Percentiles rank a stretch among this genome's conserved stretches.
phyloP scores from a whole-genome alignment of 1,139 yeast species.

The Hanseniaspora uvarum region DNA sequence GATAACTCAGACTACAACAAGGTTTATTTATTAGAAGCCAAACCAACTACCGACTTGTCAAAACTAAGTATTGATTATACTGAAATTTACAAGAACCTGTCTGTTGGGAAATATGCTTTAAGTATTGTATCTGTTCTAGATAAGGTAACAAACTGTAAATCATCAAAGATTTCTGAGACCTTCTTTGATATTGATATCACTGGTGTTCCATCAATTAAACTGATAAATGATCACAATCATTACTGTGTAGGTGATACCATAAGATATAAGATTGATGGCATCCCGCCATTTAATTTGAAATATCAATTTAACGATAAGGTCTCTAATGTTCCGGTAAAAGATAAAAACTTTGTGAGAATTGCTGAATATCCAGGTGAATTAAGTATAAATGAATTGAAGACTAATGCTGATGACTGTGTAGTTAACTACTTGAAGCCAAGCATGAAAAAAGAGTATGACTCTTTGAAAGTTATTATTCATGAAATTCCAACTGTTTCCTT shows the following conservation, averaged over 20 bases:
- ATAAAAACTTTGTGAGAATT: constrained; percentile 52
- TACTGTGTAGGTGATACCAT: constrained; percentile 92
- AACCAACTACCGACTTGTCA: constrained; percentile 19
- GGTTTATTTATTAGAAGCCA: constrained; percentile 31
- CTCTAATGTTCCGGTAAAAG: constrained; percentile 49
- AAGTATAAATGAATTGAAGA: constrained; percentile 58
- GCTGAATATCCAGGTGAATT: constrained; percentile 76
- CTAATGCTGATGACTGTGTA: constrained; percentile 65
- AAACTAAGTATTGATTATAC: constrained; percentile 30
- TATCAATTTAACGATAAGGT: constrained; percentile 60
- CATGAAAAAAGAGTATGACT: constrained; percentile 33
- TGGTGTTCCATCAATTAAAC: constrained; percentile 60
- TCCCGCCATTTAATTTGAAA: constrained; percentile 64
- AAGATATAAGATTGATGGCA: constrained; percentile 63
- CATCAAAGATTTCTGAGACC: constrained; percentile 28
- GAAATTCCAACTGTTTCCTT: constrained; percentile 88
- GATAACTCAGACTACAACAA: constrained; percentile 43
- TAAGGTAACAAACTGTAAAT: constrained; percentile 53
- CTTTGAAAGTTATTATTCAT: constrained; percentile 49
- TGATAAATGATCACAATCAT: constrained; percentile 36
- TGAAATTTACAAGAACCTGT: constrained; percentile 37
- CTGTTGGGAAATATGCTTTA: constrained; percentile 48
- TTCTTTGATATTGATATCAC: constrained; percentile 47
- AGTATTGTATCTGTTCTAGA: constrained; percentile 51
- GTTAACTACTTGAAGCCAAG: constrained; percentile 45